Conservation (phyloP, 371 early-diverging fungal species). For the Syncephalastrum contaminatum region DNA sequence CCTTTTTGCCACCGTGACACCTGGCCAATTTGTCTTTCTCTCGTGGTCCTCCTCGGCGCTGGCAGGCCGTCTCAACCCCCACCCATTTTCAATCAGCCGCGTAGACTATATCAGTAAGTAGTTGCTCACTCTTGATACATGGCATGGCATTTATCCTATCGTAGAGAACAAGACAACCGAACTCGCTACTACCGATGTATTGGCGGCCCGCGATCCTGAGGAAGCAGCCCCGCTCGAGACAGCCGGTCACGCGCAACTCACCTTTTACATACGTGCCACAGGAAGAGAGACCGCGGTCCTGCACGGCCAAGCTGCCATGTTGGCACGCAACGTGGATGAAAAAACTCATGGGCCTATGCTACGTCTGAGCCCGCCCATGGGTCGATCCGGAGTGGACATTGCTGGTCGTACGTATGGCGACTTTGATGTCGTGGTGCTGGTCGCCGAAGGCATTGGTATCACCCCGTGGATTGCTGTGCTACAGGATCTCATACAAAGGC, state of each 20-base stretch:
- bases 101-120: slow-evolving; percentile 13
- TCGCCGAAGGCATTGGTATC: slow-evolving; percentile 45
- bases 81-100: slow-evolving; percentile 41
- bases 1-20: slow-evolving; percentile 3
- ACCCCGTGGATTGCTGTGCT: slow-evolving; percentile 44
- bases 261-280: slow-evolving; percentile 31
- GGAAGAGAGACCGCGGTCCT: slow-evolving; percentile 22
- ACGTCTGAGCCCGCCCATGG: slow-evolving; percentile 34
- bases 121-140: not conserved
- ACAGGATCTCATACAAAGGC: slow-evolving; percentile 19
- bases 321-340: not conserved
- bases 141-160: too few species aligned
- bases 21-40: slow-evolving; percentile 33
- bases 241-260: slow-evolving; percentile 10
- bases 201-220: too few species aligned
- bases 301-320: slow-evolving; percentile 9
- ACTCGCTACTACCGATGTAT: too few species aligned
- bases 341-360: not conserved
- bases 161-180: too few species aligned
- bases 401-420: slow-evolving; percentile 24
- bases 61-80: slow-evolving; percentile 13
- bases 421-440: slow-evolving; percentile 27
- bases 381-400: slow-evolving; percentile 12
- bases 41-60: slow-evolving; percentile 17
- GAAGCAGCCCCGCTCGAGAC: too few species aligned